A percentile compares a stretch with the other conserved stretches of the same genome.
phyloP scores from a whole-genome alignment of 805 yeast genomes.

The Sugiyamaella chiloensis region DNA sequence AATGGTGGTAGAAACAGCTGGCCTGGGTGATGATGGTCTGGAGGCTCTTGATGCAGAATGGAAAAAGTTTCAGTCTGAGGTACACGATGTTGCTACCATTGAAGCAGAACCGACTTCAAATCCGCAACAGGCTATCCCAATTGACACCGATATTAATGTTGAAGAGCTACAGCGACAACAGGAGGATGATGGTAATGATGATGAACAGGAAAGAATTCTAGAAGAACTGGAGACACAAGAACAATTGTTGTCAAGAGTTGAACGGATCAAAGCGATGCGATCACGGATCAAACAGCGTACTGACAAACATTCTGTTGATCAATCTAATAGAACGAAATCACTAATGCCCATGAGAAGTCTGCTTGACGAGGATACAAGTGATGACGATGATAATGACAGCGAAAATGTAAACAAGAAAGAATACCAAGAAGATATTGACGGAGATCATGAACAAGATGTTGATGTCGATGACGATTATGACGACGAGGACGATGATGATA shows the following conservation, averaged over 20 bases:
- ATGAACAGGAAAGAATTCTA: constrained; percentile 8
- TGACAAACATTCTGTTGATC: too few species aligned
- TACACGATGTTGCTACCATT: background rate
- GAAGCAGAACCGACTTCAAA: background rate
- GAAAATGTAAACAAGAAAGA: background rate
- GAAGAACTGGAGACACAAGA: constrained; percentile 17
- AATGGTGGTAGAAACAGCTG: background rate
- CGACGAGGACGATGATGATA: constrained; percentile 11
- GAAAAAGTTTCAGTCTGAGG: constrained; percentile 17
- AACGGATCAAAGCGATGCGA: constrained; percentile 7
- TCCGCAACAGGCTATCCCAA: background rate
- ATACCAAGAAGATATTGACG: background rate
- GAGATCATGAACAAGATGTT: background rate
- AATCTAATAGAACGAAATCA: too few species aligned
- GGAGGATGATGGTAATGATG: constrained; percentile 8
- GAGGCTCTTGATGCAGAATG: constrained; percentile 17
- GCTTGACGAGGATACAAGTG: background rate
- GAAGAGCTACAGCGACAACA: background rate
- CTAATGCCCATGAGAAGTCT: too few species aligned
- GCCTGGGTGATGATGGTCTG: background rate
- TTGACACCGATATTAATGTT: background rate
- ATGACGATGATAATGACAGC: background rate
- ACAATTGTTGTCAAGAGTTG: constrained; percentile 13
- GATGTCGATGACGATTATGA: constrained; percentile 10
- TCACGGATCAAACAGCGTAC: too few species aligned